Conservation (phyloP, 805 yeast species). For the Metschnikowia drakensbergensis region DNA sequence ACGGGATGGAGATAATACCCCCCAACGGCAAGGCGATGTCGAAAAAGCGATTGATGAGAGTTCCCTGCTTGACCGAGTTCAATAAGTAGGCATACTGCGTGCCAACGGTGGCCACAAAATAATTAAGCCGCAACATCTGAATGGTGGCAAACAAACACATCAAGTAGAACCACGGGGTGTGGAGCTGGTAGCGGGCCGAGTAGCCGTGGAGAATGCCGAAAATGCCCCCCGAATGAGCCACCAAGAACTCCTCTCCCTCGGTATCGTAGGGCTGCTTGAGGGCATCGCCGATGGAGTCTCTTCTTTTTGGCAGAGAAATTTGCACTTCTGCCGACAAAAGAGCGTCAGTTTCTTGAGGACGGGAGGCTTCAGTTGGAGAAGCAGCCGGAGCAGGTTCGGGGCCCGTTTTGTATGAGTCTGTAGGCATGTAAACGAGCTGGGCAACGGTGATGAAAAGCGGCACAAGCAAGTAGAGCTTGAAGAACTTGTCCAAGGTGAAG, state of each 20-base stretch:
- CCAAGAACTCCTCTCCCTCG: conserved; percentile 42
- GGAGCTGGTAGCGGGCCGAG: conserved; percentile 46
- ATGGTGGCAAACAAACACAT: conserved; percentile 50
- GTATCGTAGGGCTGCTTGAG: conserved; percentile 50
- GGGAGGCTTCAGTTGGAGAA: background rate
- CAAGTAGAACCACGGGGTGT: conserved; percentile 49
- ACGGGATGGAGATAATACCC: conserved; percentile 52
- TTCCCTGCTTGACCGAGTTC: conserved; percentile 35
- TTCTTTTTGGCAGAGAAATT: conserved; percentile 22
- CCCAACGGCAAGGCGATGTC: conserved; percentile 56
- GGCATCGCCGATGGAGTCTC: conserved; percentile 57
- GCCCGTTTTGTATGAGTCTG: conserved; percentile 45
- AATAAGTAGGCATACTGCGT: conserved; percentile 51
- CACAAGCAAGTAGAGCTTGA: conserved; percentile 44
- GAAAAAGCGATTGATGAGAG: conserved; percentile 42
- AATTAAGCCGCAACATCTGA: conserved; percentile 55
- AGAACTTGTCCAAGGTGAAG: conserved; percentile 43
- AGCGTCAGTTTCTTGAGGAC: conserved; percentile 22
- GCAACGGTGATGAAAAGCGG: conserved; percentile 47
- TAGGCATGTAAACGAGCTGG: conserved; percentile 47
- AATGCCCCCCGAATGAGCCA: conserved; percentile 40
- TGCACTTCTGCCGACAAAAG: conserved; percentile 18
- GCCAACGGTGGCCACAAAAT: conserved; percentile 55
- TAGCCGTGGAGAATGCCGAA: conserved; percentile 55
- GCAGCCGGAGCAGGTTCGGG: conserved; percentile 18